Evolutionary conservation across 345 rosid genomes (phyloP).

Genomic region (Nephelium lappaceum): DNA sequence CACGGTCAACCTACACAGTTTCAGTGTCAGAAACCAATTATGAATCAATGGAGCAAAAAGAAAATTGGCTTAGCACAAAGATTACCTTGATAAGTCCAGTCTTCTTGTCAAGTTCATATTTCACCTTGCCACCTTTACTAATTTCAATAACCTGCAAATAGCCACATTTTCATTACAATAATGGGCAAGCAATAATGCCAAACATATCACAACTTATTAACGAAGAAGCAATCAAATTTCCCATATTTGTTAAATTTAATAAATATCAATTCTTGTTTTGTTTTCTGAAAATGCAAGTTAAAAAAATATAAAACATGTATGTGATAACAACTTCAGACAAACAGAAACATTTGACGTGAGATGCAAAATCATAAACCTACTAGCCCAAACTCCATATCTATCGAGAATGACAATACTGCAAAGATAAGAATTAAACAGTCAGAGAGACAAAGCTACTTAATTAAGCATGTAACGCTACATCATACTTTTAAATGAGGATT

Average conservation of each 20-base stretch:
- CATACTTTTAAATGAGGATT: not conserved
- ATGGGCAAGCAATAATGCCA: not conserved
- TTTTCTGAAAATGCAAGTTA: not conserved
- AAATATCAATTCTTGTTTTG: not conserved
- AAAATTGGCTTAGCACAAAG: slow-evolving; percentile 8
- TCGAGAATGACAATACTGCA: not conserved
- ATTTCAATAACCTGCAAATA: slow-evolving; percentile 86
- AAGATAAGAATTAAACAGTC: too few relatives aligned
- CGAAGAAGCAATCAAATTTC: not conserved
- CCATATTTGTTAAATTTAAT: not conserved
- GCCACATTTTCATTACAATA: not conserved
- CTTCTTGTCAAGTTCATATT: slow-evolving; percentile 96
- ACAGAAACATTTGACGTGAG: not conserved
- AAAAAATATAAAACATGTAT: not conserved
- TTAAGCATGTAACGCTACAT: not conserved
- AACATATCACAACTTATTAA: not conserved
- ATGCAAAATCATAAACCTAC: not conserved
- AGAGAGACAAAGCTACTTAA: not conserved
- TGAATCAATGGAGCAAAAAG: slow-evolving; percentile 2
- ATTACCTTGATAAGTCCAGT: slow-evolving; percentile 93
- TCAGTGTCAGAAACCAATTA: slow-evolving; percentile 22
- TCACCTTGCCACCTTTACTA: slow-evolving; percentile 95
- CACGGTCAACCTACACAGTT: slow-evolving; percentile 75
- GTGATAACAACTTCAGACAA: not conserved
- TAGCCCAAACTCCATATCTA: slow-evolving; percentile 3